phyloP scores from a whole-genome alignment of 768 basidiomycete genomes.

The Mycena capillaripes region DNA sequence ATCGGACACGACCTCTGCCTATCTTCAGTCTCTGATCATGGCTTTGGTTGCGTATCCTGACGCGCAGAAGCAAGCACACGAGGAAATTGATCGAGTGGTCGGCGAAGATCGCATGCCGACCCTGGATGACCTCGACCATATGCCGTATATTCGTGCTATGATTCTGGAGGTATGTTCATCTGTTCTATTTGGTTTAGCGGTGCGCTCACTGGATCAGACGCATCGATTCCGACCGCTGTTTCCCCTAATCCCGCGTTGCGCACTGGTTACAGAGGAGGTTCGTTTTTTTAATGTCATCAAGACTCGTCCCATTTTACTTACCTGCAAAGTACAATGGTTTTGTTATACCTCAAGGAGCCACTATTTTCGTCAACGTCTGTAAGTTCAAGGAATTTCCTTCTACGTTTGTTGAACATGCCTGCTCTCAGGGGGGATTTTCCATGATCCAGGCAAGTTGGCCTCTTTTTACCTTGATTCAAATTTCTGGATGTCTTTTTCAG shows the following conservation, averaged over 20 bases:
- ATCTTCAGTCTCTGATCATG: constrained; percentile 42
- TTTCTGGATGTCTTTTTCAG: not conserved
- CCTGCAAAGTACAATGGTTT: constrained; percentile 8
- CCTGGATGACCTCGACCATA: constrained; percentile 34
- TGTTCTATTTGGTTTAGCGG: constrained; percentile 41
- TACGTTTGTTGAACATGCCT: too few relatives aligned
- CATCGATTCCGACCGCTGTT: constrained; percentile 24
- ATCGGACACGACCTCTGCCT: constrained; percentile 46
- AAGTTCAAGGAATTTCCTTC: not conserved
- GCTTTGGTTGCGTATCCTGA: constrained; percentile 45
- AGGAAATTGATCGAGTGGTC: constrained; percentile 45
- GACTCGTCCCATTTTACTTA: not conserved
- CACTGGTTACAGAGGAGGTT: constrained; percentile 4
- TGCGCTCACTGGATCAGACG: constrained; percentile 41
- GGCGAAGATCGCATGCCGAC: constrained; percentile 41
- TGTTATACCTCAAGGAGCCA: constrained; percentile 19
- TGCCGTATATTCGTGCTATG: constrained; percentile 44
- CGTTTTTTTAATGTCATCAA: not conserved
- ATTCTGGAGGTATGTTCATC: constrained; percentile 42
- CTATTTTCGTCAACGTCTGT: constrained; percentile 28
- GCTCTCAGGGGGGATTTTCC: constrained; percentile 22
- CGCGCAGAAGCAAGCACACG: constrained; percentile 42
- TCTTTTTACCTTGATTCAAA: not conserved
- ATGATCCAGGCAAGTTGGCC: constrained; percentile 17
- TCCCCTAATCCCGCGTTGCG: constrained; percentile 3